These are phyloP conservation scores for Russula ochroleuca DNA, from an alignment of 768 basidiomycete species.

Conservation along the genomic window DNA sequence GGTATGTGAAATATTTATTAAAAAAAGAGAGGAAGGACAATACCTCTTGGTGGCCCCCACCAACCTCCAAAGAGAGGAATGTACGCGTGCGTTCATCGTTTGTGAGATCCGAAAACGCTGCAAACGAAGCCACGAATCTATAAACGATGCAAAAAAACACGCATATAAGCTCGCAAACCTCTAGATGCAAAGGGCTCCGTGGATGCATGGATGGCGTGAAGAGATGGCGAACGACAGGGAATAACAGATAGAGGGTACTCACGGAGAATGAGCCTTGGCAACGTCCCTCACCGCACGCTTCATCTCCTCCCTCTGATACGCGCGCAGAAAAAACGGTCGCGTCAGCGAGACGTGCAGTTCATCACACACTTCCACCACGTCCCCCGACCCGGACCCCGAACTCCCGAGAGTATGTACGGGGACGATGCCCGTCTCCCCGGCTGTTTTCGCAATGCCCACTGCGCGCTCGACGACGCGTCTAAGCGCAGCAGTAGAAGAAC, in stretches of 20 bases:
- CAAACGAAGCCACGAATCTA: constrained; percentile 73
- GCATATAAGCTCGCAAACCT: constrained; percentile 6
- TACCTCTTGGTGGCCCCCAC: constrained; percentile 80
- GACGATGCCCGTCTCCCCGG: constrained; percentile 42
- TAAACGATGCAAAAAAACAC: not conserved
- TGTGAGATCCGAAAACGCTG: constrained; percentile 59
- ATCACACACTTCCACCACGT: constrained; percentile 25
- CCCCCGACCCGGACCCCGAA: constrained; percentile 18
- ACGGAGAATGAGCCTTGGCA: constrained; percentile 48
- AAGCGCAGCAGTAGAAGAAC: constrained; percentile 41
- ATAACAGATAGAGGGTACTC: constrained; percentile 34
- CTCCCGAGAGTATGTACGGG: constrained; percentile 45
- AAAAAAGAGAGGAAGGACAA: constrained; percentile 5
- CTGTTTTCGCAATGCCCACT: constrained; percentile 43
- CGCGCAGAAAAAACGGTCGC: constrained; percentile 71
- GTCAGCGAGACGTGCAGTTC: constrained; percentile 85
- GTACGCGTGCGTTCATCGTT: constrained; percentile 81
- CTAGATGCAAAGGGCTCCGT: not conserved
- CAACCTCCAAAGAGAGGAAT: constrained; percentile 78
- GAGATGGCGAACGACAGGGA: no score
- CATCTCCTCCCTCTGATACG: constrained; percentile 74
- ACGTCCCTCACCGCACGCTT: constrained; percentile 54
- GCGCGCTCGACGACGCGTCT: constrained; percentile 45
- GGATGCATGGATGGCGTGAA: no score
- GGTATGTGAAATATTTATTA: not conserved